Evolutionary conservation across 1,284 basidiomycete species (phyloP).

Genomic region (Entoloma clypeatum): DNA sequence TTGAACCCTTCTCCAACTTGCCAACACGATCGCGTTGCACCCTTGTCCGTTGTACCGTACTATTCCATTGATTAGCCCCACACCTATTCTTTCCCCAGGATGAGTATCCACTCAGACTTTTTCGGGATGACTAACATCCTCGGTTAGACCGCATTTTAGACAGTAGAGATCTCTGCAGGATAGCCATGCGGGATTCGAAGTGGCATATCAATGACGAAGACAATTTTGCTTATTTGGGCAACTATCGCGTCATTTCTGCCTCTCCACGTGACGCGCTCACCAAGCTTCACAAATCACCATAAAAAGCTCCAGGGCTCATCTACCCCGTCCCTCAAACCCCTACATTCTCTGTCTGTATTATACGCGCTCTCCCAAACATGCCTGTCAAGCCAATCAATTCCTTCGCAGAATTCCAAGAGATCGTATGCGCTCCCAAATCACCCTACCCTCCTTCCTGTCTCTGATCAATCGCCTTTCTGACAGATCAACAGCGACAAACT

Average conservation of each 20-base stretch:
- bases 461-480: not conserved
- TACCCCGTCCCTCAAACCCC: not conserved
- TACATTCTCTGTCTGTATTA: constrained; percentile 4
- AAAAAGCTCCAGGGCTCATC: constrained; percentile 6
- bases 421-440: no score
- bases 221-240: not conserved
- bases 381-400: constrained; percentile 31
- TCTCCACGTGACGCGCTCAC: constrained; percentile 21
- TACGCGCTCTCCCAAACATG: constrained; percentile 23
- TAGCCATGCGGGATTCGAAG: no score
- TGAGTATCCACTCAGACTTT: not conserved
- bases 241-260: constrained; percentile 6
- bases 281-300: constrained; percentile 12
- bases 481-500: constrained; percentile 60
- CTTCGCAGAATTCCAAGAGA: constrained; percentile 27
- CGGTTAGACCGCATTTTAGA: no score
- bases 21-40: no score
- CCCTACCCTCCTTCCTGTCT: constrained; percentile 5
- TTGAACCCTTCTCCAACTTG: no score
- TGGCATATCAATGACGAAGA: no score
- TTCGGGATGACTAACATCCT: no score
- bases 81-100: not conserved
- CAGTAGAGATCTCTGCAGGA: no score
- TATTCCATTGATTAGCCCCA: no score
- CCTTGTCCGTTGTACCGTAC: no score